Evolutionary conservation across 768 basidiomycete genomes (phyloP).

Genomic region (Xerocomellus dryophilus): DNA sequence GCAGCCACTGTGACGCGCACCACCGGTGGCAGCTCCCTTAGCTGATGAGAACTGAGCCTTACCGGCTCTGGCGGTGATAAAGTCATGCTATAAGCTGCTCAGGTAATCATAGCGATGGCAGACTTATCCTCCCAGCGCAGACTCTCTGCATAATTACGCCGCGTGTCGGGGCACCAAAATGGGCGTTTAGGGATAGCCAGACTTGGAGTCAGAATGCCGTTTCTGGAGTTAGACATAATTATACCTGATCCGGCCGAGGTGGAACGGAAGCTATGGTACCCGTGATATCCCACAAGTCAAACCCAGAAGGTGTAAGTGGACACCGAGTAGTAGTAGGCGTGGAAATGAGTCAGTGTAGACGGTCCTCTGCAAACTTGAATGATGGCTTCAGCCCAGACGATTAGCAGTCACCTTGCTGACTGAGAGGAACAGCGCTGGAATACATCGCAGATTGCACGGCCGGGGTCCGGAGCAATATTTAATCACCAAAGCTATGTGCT

Average conservation of each 20-base stretch:
- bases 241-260: constrained; percentile 44
- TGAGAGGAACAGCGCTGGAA: neutral
- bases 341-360: constrained; percentile 67
- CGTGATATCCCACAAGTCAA: constrained; percentile 62
- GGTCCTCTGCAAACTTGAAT: constrained; percentile 53
- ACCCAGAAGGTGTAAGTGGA: constrained; percentile 66
- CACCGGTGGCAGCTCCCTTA: constrained; percentile 38
- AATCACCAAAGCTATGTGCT: constrained; percentile 34
- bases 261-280: constrained; percentile 60
- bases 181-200: no score
- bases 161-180: constrained; percentile 63
- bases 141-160: constrained; percentile 74
- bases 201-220: neutral
- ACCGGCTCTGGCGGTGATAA: constrained; percentile 9
- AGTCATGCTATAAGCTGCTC: constrained; percentile 49
- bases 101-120: constrained; percentile 55
- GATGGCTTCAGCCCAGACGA: neutral
- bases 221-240: neutral
- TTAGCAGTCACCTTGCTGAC: neutral
- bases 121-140: constrained; percentile 59
- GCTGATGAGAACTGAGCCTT: constrained; percentile 44
- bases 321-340: constrained; percentile 67
- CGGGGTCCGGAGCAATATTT: constrained; percentile 50
- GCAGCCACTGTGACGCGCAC: constrained; percentile 58
- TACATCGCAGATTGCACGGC: constrained; percentile 44